These are phyloP conservation scores for Venturia aucupariae DNA, from an alignment of 2,329 filamentous ascomycete genomes.

Conservation along the genomic window DNA sequence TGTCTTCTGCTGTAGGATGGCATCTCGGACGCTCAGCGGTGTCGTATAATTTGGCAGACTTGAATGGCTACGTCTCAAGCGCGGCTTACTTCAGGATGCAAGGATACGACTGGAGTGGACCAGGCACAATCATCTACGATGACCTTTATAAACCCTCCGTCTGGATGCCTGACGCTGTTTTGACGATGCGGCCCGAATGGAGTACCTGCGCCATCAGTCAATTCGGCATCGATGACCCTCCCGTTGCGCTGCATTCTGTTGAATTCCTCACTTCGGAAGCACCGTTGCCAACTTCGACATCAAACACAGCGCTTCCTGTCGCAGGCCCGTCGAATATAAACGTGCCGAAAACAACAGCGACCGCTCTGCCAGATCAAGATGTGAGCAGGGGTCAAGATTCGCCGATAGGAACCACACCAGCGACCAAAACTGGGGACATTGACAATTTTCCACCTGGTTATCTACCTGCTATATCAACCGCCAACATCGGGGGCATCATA, in stretches of 20 bases:
- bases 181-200: neutral
- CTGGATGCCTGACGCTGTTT: slow-evolving; percentile 3
- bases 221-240: neutral
- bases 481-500: neutral
- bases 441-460: neutral
- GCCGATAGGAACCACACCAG: neutral
- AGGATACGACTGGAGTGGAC: neutral
- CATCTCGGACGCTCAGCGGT: neutral
- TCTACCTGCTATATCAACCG: neutral
- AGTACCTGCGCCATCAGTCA: neutral
- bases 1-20: slow-evolving; percentile 7
- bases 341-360: neutral
- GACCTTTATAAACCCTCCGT: slow-evolving; percentile 2
- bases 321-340: neutral
- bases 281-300: neutral
- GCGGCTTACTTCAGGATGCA: slow-evolving; percentile 6
- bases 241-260: neutral
- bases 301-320: neutral
- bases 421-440: neutral
- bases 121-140: neutral
- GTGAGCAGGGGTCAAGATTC: neutral
- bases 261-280: neutral
- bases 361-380: slow-evolving; percentile 1
- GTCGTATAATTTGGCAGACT: slow-evolving; percentile 3
- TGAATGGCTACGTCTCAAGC: slow-evolving; percentile 7